Percentiles rank a stretch among this genome's conserved stretches.
phyloP scores from a whole-genome alignment of 2,329 filamentous ascomycete genomes.

The Chaetomium sp. region DNA sequence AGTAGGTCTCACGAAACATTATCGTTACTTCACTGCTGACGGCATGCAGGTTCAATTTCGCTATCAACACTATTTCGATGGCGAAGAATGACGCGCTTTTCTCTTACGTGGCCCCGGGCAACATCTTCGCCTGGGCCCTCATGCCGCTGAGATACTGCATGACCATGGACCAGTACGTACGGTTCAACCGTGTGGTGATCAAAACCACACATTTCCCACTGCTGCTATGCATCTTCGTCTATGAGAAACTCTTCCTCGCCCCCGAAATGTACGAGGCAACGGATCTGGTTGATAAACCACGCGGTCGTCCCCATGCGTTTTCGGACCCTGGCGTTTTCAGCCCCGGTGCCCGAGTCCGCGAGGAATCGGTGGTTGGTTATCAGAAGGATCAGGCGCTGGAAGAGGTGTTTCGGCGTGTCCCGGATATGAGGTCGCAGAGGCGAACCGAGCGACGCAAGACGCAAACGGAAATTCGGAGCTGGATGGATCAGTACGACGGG shows the following conservation, averaged over 20 bases:
- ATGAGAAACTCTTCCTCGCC: slow-evolving; percentile 79
- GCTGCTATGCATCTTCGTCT: slow-evolving; percentile 81
- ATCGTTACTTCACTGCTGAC: slow-evolving; percentile 19
- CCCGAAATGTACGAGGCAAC: slow-evolving; percentile 77
- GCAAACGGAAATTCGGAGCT: slow-evolving; percentile 79
- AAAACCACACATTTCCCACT: slow-evolving; percentile 89
- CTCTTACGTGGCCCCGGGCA: slow-evolving; percentile 88
- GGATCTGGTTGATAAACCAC: slow-evolving; percentile 77
- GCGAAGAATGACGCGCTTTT: slow-evolving; percentile 97
- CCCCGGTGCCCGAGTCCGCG: slow-evolving; percentile 70
- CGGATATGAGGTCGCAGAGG: slow-evolving; percentile 64
- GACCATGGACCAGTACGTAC: slow-evolving; percentile 78
- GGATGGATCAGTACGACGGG: slow-evolving; percentile 77
- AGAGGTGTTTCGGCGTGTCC: slow-evolving; percentile 81
- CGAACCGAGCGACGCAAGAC: slow-evolving; percentile 70
- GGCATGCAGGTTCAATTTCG: slow-evolving; percentile 71
- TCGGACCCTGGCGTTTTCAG: slow-evolving; percentile 70
- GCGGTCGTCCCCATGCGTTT: slow-evolving; percentile 55
- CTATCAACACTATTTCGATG: slow-evolving; percentile 96
- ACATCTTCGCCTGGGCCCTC: slow-evolving; percentile 86
- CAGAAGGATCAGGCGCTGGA: slow-evolving; percentile 89
- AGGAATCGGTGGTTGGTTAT: slow-evolving; percentile 84
- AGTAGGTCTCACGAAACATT: slow-evolving; percentile 46
- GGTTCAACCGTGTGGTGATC: slow-evolving; percentile 86
- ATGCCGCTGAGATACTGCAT: slow-evolving; percentile 81